Evolutionary conservation across 192 early-diverging fungal species (phyloP).

Genomic region (Backusella macrospora): DNA sequence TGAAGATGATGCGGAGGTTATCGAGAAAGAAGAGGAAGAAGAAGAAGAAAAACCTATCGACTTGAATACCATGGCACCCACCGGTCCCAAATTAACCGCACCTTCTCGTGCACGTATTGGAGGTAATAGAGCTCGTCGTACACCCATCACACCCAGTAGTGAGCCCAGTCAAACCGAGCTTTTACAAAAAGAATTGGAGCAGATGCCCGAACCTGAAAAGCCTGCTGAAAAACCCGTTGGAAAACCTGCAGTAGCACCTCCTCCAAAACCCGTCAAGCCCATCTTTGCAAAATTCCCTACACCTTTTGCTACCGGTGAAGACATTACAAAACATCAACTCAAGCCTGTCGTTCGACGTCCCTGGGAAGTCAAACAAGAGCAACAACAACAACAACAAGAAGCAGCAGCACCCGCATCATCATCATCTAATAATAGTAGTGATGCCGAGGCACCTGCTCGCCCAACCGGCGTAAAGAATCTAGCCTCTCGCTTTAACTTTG

Average conservation of each 20-base stretch:
- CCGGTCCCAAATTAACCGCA: conserved; percentile 33
- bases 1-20: background rate
- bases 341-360: conserved; percentile 40
- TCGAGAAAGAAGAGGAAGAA: background rate
- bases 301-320: conserved; percentile 34
- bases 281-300: conserved; percentile 48
- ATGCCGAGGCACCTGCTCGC: conserved; percentile 22
- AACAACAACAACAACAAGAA: conserved; percentile 24
- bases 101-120: conserved; percentile 28
- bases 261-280: conserved; percentile 43
- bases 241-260: conserved; percentile 10
- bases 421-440: background rate
- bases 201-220: background rate
- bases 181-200: conserved; percentile 28
- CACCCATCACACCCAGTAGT: conserved; percentile 11
- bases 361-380: conserved; percentile 37
- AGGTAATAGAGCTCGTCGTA: conserved; percentile 19
- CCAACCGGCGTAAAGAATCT: conserved; percentile 37
- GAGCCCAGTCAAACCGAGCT: conserved; percentile 38
- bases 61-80: conserved; percentile 9
- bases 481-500: conserved; percentile 36
- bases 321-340: conserved; percentile 18
- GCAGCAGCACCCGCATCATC: background rate
- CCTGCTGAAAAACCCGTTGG: background rate
- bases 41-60: conserved; percentile 8